These are phyloP conservation scores for Cercospora sp. DNA, from an alignment of 2,329 filamentous ascomycete species.

Conservation along the genomic window DNA sequence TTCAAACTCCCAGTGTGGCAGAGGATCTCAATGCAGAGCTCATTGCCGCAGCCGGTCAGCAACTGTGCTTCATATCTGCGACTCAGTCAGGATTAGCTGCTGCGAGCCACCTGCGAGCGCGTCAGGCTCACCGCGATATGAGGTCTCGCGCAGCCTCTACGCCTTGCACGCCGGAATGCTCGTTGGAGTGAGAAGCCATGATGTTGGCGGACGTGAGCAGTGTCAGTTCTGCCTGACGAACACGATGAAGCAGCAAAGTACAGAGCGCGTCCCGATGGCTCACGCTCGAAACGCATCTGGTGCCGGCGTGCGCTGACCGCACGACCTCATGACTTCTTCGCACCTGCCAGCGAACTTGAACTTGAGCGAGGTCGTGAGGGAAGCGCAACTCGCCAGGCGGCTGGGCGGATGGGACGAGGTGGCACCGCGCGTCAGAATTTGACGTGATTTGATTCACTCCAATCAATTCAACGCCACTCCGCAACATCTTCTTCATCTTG, in stretches of 20 bases:
- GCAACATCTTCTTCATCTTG: not conserved
- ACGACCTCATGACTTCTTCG: not conserved
- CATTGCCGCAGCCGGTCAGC: constrained; percentile 70
- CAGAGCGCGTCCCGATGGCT: not conserved
- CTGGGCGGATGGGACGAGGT: not conserved
- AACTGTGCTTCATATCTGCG: constrained; percentile 63
- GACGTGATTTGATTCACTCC: not conserved
- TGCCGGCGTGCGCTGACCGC: not conserved
- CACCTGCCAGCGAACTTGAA: not conserved
- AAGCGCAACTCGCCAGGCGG: not conserved
- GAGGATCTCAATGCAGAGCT: constrained; percentile 67
- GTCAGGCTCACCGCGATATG: not conserved
- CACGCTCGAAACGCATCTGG: not conserved
- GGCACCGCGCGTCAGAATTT: not conserved
- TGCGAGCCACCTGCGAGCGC: not conserved
- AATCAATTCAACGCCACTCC: not conserved
- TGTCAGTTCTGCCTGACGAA: not conserved
- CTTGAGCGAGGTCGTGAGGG: not conserved
- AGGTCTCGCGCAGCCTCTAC: not conserved
- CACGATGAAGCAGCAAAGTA: not conserved
- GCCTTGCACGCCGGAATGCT: not conserved
- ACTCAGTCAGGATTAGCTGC: not conserved
- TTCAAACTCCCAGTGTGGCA: constrained; percentile 76
- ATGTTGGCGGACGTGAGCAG: not conserved
- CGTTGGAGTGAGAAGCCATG: not conserved